These are phyloP conservation scores for Aspergillus pseudotamarii DNA, from an alignment of 2,329 filamentous ascomycete species.

Conservation along the genomic window DNA sequence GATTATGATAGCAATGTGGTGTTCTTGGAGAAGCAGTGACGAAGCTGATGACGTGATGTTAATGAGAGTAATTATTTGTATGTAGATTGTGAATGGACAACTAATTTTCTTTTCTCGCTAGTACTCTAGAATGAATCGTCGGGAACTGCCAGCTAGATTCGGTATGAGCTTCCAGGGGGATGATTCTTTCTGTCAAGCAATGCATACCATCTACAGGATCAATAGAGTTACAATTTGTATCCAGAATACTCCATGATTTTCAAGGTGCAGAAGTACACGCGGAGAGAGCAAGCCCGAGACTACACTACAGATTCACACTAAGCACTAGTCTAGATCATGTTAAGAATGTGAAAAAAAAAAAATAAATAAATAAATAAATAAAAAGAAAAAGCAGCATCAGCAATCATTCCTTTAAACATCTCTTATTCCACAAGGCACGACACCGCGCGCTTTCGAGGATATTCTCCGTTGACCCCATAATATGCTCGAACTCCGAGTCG, in stretches of 20 bases:
- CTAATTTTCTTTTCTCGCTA: neutral
- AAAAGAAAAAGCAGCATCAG: neutral
- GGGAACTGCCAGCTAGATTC: too few species aligned
- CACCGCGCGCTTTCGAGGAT: conserved; percentile 41
- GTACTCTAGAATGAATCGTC: neutral
- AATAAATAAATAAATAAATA: too few species aligned
- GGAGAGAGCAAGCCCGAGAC: too few species aligned
- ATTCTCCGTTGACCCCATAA: conserved; percentile 39
- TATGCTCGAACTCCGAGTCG: conserved; percentile 25
- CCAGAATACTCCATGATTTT: too few species aligned
- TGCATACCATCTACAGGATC: too few species aligned
- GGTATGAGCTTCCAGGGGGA: too few species aligned
- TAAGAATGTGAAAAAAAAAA: neutral
- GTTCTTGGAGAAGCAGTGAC: conserved; percentile 53
- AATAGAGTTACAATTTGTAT: too few species aligned
- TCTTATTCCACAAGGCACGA: conserved; percentile 30
- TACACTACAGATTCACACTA: too few species aligned
- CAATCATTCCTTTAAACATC: conserved; percentile 20
- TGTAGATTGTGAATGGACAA: neutral
- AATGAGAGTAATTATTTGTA: neutral
- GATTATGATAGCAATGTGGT: conserved; percentile 64
- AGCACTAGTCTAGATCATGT: too few species aligned
- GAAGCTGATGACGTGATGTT: neutral
- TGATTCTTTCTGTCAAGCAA: too few species aligned
- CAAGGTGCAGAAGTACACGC: too few species aligned